Evolutionary conservation across 2,329 filamentous ascomycete species (phyloP).

Genomic region (Aspergillus ibericus): DNA sequence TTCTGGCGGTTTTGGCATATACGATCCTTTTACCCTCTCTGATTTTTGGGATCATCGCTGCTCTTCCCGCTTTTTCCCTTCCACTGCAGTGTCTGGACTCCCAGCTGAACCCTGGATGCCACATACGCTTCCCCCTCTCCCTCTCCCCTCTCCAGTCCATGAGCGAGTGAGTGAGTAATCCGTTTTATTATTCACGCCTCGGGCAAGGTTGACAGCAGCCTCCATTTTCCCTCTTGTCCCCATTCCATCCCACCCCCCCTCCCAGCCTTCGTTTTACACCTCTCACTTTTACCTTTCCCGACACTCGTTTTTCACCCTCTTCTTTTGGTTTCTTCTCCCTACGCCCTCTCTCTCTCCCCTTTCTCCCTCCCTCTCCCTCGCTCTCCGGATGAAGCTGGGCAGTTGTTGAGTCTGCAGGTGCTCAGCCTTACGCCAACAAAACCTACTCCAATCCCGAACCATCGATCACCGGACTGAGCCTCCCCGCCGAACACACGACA

Average conservation of each 20-base stretch:
- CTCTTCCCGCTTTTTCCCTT: neutral
- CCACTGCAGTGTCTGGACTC: neutral
- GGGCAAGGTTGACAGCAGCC: neutral
- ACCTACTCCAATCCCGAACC: constrained; percentile 5
- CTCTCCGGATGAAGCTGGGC: constrained; percentile 1
- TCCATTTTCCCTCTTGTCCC: neutral
- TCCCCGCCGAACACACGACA: constrained; percentile 20
- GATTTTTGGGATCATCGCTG: constrained; percentile 1
- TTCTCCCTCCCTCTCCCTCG: neutral
- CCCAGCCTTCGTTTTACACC: neutral
- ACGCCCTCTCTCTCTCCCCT: neutral
- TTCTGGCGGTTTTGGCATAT: neutral
- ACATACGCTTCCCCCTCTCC: neutral
- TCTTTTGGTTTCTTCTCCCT: neutral
- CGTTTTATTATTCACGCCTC: neutral
- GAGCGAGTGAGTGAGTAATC: neutral
- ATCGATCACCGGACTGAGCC: constrained; percentile 22
- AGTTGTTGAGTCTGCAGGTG: constrained; percentile 11
- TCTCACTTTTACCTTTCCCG: constrained; percentile 6
- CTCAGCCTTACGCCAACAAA: constrained; percentile 19
- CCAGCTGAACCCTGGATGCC: constrained; percentile 1
- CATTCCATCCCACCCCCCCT: neutral
- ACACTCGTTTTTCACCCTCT: constrained; percentile 5
- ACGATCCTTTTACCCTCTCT: neutral
- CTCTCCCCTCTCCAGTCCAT: neutral